Evolutionary conservation across 2,329 filamentous ascomycete species (phyloP), one percentile per base, ranked within the genome.

Genomic region (Dothistroma septosporum): DNA sequence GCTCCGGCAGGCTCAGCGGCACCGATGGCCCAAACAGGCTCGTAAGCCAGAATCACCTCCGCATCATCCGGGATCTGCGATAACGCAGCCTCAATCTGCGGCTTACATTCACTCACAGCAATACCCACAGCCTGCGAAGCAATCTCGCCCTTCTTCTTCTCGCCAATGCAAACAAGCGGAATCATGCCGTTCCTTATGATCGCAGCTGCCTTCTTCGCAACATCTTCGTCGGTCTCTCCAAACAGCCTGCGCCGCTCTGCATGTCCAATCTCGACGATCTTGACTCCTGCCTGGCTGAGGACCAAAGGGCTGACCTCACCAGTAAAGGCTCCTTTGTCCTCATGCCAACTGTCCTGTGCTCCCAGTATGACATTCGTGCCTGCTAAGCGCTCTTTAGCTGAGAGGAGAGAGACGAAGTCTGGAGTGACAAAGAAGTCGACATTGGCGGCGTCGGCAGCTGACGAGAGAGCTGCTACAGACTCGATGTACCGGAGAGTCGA

Each of bases 11-110:
- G 90, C 69, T 87, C 79, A 1, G 82, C 78, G 10, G 90, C 87
- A 0, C 91, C 91, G 74, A 94, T 95, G 0, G 91, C 91, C 91
- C 91, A 95, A 1, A 94, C 90, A 8, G 91, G 91, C 78, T 95
- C 91, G 71, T 95, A 95, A 0, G 91, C 91, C 60, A 95, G 81
- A 7, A 93, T 83, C 5, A 94, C 82, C 53, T 91, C 87, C 0
- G 85, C 83, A 16, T 85, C 79, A 11, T 79, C 78, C 0, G 86
- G 82, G 8, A 93, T 77, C 0, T 80, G 82, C 0, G 77, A 77
- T 55, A 94, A 72, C 2, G 90, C 85, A 1, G 84, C 78, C 44
- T 80, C 79, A 59, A 95, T 80, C 74, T 93, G 89, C 4, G 77
- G 76, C 37, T 77, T 79, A 68, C 89, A 90, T 73, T 92, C 87